Conservation (phyloP, 306 rosid genomes). For the Vicia faba region DNA sequence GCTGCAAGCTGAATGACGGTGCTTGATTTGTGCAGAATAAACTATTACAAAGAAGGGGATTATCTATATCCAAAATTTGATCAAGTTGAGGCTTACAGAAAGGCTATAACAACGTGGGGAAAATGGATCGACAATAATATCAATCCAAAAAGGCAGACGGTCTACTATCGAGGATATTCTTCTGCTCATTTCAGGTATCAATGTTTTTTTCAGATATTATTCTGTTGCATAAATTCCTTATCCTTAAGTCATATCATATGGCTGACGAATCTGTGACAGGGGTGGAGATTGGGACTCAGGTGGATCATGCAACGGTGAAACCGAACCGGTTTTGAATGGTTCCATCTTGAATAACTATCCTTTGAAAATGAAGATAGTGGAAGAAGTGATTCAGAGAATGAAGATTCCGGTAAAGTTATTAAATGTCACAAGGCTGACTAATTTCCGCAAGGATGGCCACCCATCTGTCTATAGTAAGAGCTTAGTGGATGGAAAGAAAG, state of each 20-base stretch:
- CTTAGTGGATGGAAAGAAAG: conserved; percentile 44
- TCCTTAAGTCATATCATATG: conserved; percentile 7
- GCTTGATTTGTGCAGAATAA: conserved; percentile 63
- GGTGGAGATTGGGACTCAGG: conserved; percentile 99
- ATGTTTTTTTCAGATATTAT: conserved; percentile 3
- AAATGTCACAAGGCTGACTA: conserved; percentile 87
- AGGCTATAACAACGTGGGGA: conserved; percentile 83
- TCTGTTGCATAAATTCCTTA: conserved; percentile 6
- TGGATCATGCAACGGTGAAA: conserved; percentile 93
- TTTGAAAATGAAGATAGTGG: conserved; percentile 86
- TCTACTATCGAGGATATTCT: conserved; percentile 94
- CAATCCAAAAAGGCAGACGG: conserved; percentile 68
- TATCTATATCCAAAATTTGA: conserved; percentile 76
- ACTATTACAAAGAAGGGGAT: conserved; percentile 83
- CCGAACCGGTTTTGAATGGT: conserved; percentile 66
- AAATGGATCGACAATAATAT: conserved; percentile 76
- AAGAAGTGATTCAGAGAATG: conserved; percentile 73
- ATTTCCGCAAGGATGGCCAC: conserved; percentile 93
- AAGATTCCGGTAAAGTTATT: conserved; percentile 69
- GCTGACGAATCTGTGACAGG: conserved; percentile 49
- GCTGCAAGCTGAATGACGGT: conserved; percentile 31
- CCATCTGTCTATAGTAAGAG: conserved; percentile 74
- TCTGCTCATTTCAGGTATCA: conserved; percentile 89
- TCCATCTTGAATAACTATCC: conserved; percentile 79
- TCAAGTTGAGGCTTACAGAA: conserved; percentile 77